Evolutionary conservation across 2,329 filamentous ascomycete species (phyloP).

Genomic region (Penicillium janthinellum): DNA sequence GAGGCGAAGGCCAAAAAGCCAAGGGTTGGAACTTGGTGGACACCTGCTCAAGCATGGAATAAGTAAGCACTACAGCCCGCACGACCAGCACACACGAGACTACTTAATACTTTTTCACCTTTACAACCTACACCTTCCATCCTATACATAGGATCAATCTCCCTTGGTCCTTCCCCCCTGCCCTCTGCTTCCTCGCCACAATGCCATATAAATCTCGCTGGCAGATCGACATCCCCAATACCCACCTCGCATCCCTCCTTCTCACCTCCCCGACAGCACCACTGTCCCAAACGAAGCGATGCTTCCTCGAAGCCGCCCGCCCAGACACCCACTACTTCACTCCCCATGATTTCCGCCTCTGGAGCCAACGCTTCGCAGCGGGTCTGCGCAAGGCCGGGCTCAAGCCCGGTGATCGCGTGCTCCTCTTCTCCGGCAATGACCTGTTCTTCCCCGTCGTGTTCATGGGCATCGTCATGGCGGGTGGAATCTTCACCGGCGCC

Average conservation of each 20-base stretch:
- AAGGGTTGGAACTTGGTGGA: background rate
- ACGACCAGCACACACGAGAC: background rate
- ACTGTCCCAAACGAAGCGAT: constrained; percentile 48
- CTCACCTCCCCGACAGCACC: constrained; percentile 53
- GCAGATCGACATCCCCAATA: constrained; percentile 49
- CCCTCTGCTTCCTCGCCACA: background rate
- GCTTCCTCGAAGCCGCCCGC: constrained; percentile 65
- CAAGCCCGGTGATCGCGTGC: constrained; percentile 67
- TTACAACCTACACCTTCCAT: background rate
- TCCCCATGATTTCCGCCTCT: constrained; percentile 64
- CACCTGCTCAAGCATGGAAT: background rate
- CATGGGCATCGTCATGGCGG: constrained; percentile 74
- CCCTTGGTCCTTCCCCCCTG: background rate
- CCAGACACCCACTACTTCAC: constrained; percentile 70
- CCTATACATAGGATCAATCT: background rate
- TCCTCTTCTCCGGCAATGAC: constrained; percentile 73
- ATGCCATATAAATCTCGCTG: constrained; percentile 59
- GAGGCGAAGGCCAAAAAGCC: background rate
- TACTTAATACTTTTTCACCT: background rate
- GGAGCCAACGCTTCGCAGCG: constrained; percentile 71
- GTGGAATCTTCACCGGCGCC: constrained; percentile 75
- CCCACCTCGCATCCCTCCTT: constrained; percentile 46
- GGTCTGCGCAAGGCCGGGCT: constrained; percentile 68
- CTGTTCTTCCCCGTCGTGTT: constrained; percentile 72
- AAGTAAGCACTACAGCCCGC: background rate